These are phyloP conservation scores for Barbarea vulgaris DNA, from an alignment of 345 rosid species.

Conservation along the genomic window DNA sequence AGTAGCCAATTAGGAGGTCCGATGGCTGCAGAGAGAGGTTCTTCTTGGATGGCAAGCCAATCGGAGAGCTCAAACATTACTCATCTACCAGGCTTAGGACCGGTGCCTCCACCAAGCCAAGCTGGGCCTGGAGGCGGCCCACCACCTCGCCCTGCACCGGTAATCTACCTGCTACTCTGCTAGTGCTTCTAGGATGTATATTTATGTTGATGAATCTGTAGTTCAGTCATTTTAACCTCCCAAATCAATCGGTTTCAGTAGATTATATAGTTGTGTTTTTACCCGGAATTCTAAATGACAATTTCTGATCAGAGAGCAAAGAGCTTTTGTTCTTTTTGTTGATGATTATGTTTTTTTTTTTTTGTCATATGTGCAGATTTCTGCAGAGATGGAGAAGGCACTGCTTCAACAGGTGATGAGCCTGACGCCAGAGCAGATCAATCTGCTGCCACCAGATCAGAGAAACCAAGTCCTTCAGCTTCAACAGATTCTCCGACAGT, in stretches of 20 bases:
- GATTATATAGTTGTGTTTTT: slow-evolving; percentile 8
- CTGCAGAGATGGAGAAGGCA: slow-evolving; percentile 96
- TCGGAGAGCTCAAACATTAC: slow-evolving; percentile 54
- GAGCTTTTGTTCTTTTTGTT: neutral
- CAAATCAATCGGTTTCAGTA: neutral
- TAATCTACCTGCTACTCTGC: slow-evolving; percentile 41
- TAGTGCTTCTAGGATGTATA: neutral
- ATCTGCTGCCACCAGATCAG: slow-evolving; percentile 83
- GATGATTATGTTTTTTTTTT: neutral
- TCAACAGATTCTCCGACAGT: slow-evolving; percentile 89
- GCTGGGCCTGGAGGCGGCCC: slow-evolving; percentile 61
- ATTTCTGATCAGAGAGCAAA: neutral
- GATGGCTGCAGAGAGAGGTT: slow-evolving; percentile 70
- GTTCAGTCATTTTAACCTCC: neutral
- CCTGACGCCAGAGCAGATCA: slow-evolving; percentile 91
- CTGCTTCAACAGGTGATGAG: slow-evolving; percentile 98
- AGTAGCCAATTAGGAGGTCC: slow-evolving; percentile 59
- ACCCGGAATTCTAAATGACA: neutral
- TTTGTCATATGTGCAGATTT: slow-evolving; percentile 53
- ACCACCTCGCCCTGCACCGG: slow-evolving; percentile 65
- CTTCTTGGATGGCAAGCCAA: slow-evolving; percentile 78
- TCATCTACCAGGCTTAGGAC: slow-evolving; percentile 61
- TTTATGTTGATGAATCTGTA: neutral
- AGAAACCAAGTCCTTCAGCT: slow-evolving; percentile 95
- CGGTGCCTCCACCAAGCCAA: slow-evolving; percentile 58